phyloP scores from a whole-genome alignment of 768 basidiomycete species.

The Kwoniella newhampshirensis region DNA sequence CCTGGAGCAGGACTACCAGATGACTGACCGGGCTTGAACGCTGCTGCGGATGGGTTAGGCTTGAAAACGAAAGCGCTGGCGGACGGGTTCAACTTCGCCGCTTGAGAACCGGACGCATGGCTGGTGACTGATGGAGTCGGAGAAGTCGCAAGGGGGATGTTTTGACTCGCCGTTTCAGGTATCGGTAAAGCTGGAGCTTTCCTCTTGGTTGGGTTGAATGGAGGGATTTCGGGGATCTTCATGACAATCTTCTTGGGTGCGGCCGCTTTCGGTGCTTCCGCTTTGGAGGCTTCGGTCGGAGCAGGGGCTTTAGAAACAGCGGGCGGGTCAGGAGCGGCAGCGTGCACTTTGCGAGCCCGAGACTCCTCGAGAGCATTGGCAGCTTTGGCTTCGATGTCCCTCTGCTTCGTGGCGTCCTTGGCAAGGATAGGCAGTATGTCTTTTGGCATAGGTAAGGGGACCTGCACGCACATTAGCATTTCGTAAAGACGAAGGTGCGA shows the following conservation, averaged over 20 bases:
- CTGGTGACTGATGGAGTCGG: conserved; percentile 51
- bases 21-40: conserved; percentile 63
- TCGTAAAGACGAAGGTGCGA: neutral
- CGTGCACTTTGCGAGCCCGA: conserved; percentile 9
- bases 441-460: conserved; percentile 91
- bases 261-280: conserved; percentile 59
- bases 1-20: conserved; percentile 27
- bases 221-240: conserved; percentile 85
- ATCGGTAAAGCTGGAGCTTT: conserved; percentile 33
- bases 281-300: conserved; percentile 22
- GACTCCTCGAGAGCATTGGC: conserved; percentile 64
- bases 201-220: conserved; percentile 70
- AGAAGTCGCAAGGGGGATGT: conserved; percentile 41
- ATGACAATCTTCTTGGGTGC: conserved; percentile 59
- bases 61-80: conserved; percentile 77
- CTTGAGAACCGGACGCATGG: conserved; percentile 33
- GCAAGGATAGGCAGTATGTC: conserved; percentile 89
- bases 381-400: conserved; percentile 59
- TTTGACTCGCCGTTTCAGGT: conserved; percentile 32
- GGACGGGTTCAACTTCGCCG: conserved; percentile 73
- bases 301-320: conserved; percentile 18
- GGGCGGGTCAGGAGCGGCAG: conserved; percentile 1
- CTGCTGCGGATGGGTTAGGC: conserved; percentile 75
- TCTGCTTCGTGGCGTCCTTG: conserved; percentile 89
- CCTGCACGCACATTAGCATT: conserved; percentile 56